phyloP scores from a whole-genome alignment of 148 eudicot genomes.

The Selenicereus undatus region DNA sequence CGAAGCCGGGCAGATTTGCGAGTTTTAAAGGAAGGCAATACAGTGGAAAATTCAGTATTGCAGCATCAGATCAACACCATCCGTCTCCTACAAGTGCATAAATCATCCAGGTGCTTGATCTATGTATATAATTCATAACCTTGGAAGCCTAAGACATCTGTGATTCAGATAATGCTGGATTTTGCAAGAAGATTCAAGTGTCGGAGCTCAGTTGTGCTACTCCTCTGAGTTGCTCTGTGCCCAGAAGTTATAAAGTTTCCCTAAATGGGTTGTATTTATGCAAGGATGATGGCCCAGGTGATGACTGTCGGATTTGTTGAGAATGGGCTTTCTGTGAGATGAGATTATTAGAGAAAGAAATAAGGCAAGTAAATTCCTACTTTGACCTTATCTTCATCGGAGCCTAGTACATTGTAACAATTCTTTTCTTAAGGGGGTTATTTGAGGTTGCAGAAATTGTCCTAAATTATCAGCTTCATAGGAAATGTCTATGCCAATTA shows the following conservation, averaged over 20 bases:
- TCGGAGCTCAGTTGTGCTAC: not conserved
- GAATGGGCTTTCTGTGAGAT: constrained; percentile 6
- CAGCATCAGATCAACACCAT: constrained; percentile 35
- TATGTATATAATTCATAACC: constrained; percentile 23
- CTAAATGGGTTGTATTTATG: not conserved
- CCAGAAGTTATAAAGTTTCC: no score
- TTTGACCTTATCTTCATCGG: not conserved
- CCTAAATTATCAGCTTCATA: constrained; percentile 13
- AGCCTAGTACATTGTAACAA: constrained; percentile 18
- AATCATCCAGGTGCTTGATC: constrained; percentile 21
- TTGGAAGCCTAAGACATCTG: constrained; percentile 1
- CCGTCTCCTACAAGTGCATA: constrained; percentile 41
- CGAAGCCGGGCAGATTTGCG: constrained; percentile 44
- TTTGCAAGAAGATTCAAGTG: not conserved
- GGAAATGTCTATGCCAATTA: not conserved
- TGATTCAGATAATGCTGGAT: not conserved
- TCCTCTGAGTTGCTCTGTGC: no score
- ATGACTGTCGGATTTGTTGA: not conserved
- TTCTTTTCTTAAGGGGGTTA: constrained; percentile 19
- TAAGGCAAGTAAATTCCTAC: constrained; percentile 19
- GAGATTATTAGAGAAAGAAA: constrained; percentile 9
- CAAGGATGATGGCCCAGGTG: not conserved
- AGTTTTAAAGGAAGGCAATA: constrained; percentile 62
- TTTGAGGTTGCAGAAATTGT: constrained; percentile 7
- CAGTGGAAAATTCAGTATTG: constrained; percentile 59